Evolutionary conservation across 306 rosid species (phyloP).

Genomic region (Quercus mongolica): DNA sequence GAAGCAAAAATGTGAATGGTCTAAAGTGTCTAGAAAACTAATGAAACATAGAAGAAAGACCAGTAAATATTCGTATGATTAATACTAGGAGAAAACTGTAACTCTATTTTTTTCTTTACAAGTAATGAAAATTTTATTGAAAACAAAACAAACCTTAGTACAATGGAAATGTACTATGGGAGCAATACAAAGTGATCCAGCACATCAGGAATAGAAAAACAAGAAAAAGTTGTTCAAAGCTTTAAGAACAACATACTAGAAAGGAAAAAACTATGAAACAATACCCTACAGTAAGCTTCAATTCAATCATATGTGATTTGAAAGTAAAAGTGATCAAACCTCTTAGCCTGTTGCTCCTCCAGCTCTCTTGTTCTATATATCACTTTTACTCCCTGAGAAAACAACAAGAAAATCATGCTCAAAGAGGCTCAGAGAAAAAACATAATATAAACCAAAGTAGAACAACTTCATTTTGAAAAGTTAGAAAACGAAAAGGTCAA

Average conservation of each 20-base stretch:
- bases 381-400: conserved; percentile 85
- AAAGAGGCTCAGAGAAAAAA: background rate
- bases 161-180: too few relatives aligned
- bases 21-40: background rate
- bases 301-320: background rate
- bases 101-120: background rate
- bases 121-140: too few relatives aligned
- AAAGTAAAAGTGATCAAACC: conserved; percentile 45
- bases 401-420: conserved; percentile 10
- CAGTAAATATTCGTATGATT: background rate
- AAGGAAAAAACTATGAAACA: conserved; percentile 3
- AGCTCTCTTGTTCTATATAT: conserved; percentile 86
- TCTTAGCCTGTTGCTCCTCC: conserved; percentile 90
- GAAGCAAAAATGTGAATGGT: background rate
- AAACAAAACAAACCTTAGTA: too few relatives aligned
- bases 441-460: conserved; percentile 14
- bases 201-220: too few relatives aligned
- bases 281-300: background rate
- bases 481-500: background rate
- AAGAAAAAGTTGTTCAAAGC: background rate
- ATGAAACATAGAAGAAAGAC: background rate
- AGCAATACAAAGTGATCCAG: too few relatives aligned
- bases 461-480: conserved; percentile 2
- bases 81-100: background rate
- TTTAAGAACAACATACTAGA: background rate